Percentiles rank a stretch among this genome's conserved stretches.
These are phyloP conservation scores for Fusarium mundagurra DNA, from an alignment of 2,329 filamentous ascomycete genomes.

Conservation along the genomic window DNA sequence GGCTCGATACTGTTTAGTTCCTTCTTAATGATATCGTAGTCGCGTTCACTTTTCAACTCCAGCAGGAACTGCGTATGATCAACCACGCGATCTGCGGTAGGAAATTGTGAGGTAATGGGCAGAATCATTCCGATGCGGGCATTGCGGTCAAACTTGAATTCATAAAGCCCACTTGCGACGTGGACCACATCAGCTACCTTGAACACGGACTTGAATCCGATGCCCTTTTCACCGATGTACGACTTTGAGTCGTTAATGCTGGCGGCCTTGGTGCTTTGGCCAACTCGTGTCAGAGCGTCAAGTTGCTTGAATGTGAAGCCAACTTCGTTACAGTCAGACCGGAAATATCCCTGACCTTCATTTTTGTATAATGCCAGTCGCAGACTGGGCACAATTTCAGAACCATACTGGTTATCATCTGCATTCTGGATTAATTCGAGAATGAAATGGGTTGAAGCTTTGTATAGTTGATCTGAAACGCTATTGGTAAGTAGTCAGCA, in stretches of 20 bases:
- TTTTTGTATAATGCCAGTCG: neutral
- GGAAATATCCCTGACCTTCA: neutral
- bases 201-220: neutral
- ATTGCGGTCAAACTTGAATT: neutral
- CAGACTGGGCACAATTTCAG: neutral
- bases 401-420: neutral
- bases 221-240: neutral
- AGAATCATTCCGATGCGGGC: neutral
- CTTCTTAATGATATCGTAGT: neutral
- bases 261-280: neutral
- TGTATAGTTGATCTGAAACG: neutral
- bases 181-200: neutral
- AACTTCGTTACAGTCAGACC: neutral
- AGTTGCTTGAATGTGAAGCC: neutral
- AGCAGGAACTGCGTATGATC: neutral
- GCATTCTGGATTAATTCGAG: neutral
- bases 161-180: neutral
- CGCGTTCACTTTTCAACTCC: neutral
- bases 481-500: neutral
- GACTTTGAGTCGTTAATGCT: neutral
- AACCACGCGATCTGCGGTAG: neutral
- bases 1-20: neutral
- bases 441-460: neutral
- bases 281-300: neutral
- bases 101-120: neutral